phyloP scores from a whole-genome alignment of 768 basidiomycete genomes.

The Hygrophorus russula region DNA sequence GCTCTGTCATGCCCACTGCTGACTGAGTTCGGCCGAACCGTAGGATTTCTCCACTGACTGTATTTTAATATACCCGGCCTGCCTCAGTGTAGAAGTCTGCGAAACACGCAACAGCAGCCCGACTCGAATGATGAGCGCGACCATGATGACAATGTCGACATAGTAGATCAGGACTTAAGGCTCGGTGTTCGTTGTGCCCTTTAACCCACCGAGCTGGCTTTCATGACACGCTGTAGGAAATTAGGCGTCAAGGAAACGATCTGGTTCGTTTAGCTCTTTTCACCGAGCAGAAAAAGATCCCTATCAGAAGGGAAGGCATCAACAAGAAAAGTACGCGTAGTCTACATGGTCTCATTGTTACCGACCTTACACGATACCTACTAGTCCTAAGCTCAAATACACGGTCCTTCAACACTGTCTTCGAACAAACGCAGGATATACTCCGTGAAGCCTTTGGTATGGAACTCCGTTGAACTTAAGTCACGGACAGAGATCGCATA shows the following conservation, averaged over 20 bases:
- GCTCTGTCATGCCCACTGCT: too few relatives aligned
- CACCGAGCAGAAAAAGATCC: constrained; percentile 55
- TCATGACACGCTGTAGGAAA: constrained; percentile 30
- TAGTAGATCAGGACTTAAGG: too few relatives aligned
- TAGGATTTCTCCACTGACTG: too few relatives aligned
- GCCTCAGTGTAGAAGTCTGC: too few relatives aligned
- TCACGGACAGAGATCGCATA: constrained; percentile 42
- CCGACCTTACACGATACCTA: background rate
- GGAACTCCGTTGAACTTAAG: constrained; percentile 74
- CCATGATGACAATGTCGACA: too few relatives aligned
- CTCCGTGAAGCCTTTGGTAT: constrained; percentile 64
- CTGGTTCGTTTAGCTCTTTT: constrained; percentile 79
- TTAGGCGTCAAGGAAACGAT: constrained; percentile 53
- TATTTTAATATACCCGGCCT: too few relatives aligned
- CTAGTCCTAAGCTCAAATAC: constrained; percentile 28
- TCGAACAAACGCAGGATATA: constrained; percentile 50
- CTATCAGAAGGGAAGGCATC: constrained; percentile 74
- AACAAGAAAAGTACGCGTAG: constrained; percentile 57
- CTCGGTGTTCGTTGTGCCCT: too few relatives aligned
- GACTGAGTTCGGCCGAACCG: too few relatives aligned
- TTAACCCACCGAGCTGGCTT: background rate
- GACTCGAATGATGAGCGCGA: too few relatives aligned
- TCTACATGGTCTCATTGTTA: background rate
- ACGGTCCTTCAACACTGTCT: constrained; percentile 55
- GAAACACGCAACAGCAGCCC: constrained; percentile 1